A percentile compares a stretch with the other conserved stretches of the same genome.
These are phyloP conservation scores for Mucor irregularis DNA, from an alignment of 371 early-diverging fungal genomes.

Conservation along the genomic window DNA sequence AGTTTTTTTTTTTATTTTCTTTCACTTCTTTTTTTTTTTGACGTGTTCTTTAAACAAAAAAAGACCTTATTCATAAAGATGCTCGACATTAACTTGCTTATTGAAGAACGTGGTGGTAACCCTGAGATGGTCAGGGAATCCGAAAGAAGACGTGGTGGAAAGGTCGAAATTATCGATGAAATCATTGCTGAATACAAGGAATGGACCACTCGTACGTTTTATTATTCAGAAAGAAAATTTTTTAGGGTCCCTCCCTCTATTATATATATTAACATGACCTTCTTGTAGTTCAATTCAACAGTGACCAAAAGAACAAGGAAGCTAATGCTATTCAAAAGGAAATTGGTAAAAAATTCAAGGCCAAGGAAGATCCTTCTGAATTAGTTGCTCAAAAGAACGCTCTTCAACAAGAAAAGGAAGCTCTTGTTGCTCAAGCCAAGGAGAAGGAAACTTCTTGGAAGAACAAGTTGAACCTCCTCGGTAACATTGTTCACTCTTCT, in stretches of 20 bases:
- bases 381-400: constrained; percentile 75
- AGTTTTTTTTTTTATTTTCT: constrained; percentile 12
- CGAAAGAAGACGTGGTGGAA: constrained; percentile 86
- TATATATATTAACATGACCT: neutral
- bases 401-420: constrained; percentile 73
- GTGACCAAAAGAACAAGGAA: constrained; percentile 90
- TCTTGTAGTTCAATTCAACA: constrained; percentile 73
- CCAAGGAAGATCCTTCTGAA: constrained; percentile 86
- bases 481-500: constrained; percentile 95
- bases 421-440: constrained; percentile 68
- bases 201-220: constrained; percentile 81
- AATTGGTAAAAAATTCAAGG: constrained; percentile 89
- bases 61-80: constrained; percentile 48
- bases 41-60: neutral
- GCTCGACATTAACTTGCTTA: constrained; percentile 92
- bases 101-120: constrained; percentile 93
- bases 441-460: constrained; percentile 71
- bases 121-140: constrained; percentile 93
- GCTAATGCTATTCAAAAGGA: constrained; percentile 93
- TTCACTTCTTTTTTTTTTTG: constrained; percentile 1
- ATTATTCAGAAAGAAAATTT: neutral
- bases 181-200: constrained; percentile 89
- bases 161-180: constrained; percentile 89
- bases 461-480: constrained; percentile 76
- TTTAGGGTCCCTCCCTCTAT: too few species aligned